Base-by-base conservation (phyloP, 2,329 filamentous ascomycete species). In the Verticillium nubilum region DNA sequence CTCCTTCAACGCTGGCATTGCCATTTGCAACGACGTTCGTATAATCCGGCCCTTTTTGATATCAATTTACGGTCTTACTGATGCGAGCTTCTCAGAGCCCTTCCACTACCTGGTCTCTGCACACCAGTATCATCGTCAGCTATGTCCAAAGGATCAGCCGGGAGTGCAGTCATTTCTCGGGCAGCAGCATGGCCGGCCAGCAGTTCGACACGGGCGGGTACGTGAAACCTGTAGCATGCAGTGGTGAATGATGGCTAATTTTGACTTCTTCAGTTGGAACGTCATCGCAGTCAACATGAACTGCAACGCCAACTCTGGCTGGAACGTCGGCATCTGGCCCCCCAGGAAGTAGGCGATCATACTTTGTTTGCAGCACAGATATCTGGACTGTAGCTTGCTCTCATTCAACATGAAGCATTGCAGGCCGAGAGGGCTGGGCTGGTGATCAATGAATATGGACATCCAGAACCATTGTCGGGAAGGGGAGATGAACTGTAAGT, bases 21-120 rank as follows among this genome's bases (percentile, higher is more conserved):
- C 28, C 27, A 58, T 58, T 56, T 62, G 60, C 47, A 62, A 60
- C 26, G 56, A 60, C 29, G 60, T 62, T 19, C n/a, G 33, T 37
- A 29, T 17, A 50, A 55, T 37, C 33, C 33, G n/a, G 15, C 2
- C 17, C 7, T 4, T 17, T n/a, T n/a, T n/a, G n/a, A 19, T n/a
- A 37, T 17, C 2, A 37, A 12, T 12, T 33, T 13, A 19, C 15
- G 15, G 3, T 37, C 33, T 37, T n/a, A 17, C 12, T 4, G 15
- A 37, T 17, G 15, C n/a, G n/a, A n/a, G n/a, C n/a, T 13, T n/a
- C 15, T 15, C 17, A 37, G 33, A 37, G n/a, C 12, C 33, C 33
- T 5, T 37, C 33, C 1, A 37, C 33, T 17, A 37, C 33, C 33
- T 37, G 33, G 33, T 37, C 33, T 1, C 33, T 37, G 33, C 33